Evolutionary conservation across 352 stramenopile genomes (phyloP), one percentile per base, ranked within the genome.

Genomic region (Pythium graminicola): DNA sequence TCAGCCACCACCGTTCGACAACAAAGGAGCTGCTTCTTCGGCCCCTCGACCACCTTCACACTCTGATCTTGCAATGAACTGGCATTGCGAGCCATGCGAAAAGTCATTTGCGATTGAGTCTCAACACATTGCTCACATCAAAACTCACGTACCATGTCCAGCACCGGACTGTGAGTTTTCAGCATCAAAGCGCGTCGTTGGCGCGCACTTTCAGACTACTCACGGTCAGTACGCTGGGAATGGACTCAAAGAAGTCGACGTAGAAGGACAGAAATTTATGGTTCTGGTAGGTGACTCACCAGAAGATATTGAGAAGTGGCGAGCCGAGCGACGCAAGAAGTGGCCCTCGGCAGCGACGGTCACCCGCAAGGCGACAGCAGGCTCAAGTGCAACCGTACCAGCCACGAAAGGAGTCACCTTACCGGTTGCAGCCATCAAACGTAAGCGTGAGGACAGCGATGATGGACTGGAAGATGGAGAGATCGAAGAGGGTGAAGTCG

Each of bases 261-360:
- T 93, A 45, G 81, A 93, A 63, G 81, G 79, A n/a, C 81, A 93
- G 40, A 90, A 85, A 57, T 93, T 93, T 52, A 81, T 77, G 62
- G 81, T 93, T n/a, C 52, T 93, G 10, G 72, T 93, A 17, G 81
- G 81, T 14, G 85, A 93, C 29, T 90, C 79, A 19, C 73, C 73
- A 0, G 76, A 90, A 46, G 81, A 93, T 43, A 93, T 93, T 57
- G 56, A 67, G 0, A 82, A 84, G 47, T 93, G 81, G 81, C 76
- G 81, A 6, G 76, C 77, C 19, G 81, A 93, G 42, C 73, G 81
- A 16, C 70, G 81, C 17, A 86, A 85, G 44, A 81, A 72, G 36
- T 93, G 80, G 77, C 70, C 67, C 39, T 65, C 71, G 60, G 19
- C 31, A 9, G 35, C 52, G 16, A 60, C 33, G 2, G 14, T 61